phyloP scores from a whole-genome alignment of 345 rosid species.

The Eucalyptus regnans region DNA sequence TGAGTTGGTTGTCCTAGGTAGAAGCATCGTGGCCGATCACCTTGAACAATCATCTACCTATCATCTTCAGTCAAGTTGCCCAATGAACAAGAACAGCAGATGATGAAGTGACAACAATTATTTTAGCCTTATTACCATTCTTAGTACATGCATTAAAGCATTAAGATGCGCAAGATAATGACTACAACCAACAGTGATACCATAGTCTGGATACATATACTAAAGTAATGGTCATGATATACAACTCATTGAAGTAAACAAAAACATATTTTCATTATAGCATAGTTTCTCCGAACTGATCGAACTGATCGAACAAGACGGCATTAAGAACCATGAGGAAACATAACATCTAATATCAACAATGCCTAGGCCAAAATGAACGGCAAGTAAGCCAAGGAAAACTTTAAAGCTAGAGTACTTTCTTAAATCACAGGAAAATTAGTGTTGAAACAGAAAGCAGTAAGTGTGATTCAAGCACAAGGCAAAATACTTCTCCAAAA shows the following conservation, averaged over 20 bases:
- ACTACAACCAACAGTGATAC: not conserved
- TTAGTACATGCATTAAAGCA: not conserved
- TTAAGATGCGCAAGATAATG: not conserved
- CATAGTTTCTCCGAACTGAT: not conserved
- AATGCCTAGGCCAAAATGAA: not conserved
- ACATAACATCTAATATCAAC: not conserved
- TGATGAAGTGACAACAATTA: not conserved
- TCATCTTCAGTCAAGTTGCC: not conserved
- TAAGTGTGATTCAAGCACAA: not conserved
- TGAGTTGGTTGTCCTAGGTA: not conserved
- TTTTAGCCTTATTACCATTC: not conserved
- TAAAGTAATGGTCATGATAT: not conserved
- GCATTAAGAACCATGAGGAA: not conserved
- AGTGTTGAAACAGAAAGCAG: not conserved
- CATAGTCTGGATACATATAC: not conserved
- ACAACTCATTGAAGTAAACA: not conserved
- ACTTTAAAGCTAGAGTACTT: not conserved
- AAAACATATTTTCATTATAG: not conserved
- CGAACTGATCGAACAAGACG: not conserved
- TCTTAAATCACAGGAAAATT: not conserved
- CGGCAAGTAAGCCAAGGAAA: not conserved
- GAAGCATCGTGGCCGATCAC: not conserved
- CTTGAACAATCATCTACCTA: not conserved
- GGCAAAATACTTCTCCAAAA: not conserved
- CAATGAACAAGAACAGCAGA: not conserved